Evolutionary conservation across 1,284 basidiomycete species (phyloP), one percentile per base, ranked within the genome.

Genomic region (Puccinia horiana): DNA sequence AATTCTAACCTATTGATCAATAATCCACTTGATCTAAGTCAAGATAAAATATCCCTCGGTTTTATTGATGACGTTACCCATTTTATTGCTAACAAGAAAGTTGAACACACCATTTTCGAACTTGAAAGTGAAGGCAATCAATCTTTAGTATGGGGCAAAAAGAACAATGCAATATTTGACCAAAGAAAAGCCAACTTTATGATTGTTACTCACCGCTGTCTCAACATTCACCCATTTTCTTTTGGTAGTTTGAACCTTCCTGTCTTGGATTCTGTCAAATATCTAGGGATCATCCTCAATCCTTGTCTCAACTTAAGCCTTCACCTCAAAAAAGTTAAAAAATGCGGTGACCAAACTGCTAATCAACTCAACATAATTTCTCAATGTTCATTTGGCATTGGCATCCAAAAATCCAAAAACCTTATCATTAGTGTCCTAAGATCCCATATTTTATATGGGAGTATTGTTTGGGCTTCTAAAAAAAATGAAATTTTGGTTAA

Each of bases 131-230:
- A 35, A 35, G 61, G 61, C 9, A 6, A 32, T 11, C 6, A n/a
- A 6, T 63, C 61, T 6, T 35, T 37, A 14, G 14, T 2, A 63
- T 63, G 61, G 61, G 61, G 61, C 8, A 32, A 3, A 18, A 8
- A 16, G 12, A 6, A 63, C 20, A 63, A 63, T 37, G 35, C 26
- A 3, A 63, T 63, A 5, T 63, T 63, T 32, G 61, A 63, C 20
- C 5, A 63, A 20, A 63, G n/a, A 63, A 63, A 63, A 63, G 61
- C 61, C 12, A 63, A 63, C 26, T 63, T 63, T 23, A 63, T 63
- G 61, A 37, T 63, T 35, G 14, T 63, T 37, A 63, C 61, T 8
- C 35, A 32, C 26, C 14, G 32, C 8, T 6, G 20, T 4, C 5
- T 32, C 32, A 26, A 63, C 32, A 32, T 63, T 35, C 6, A 26